Evolutionary conservation across 345 rosid species (phyloP).

Genomic region (rapeseed (Brassica napus)): DNA sequence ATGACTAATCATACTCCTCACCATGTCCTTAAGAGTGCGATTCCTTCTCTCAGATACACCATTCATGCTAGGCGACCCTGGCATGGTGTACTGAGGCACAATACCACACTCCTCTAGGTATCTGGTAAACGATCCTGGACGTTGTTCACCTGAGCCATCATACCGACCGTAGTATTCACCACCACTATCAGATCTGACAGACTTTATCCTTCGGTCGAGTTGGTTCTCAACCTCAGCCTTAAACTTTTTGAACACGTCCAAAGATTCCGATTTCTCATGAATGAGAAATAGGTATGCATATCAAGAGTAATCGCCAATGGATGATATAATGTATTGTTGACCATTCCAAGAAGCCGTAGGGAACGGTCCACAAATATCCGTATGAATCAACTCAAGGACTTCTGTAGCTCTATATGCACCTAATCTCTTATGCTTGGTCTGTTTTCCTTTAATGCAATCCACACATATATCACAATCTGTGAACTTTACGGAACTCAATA

Average conservation of each 20-base stretch:
- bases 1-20: no score
- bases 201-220: not conserved
- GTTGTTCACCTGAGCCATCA: not conserved
- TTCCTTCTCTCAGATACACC: no score
- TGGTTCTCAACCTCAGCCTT: not conserved
- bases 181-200: not conserved
- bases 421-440: not conserved
- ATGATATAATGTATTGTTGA: not conserved
- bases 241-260: not conserved
- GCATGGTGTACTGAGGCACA: no score
- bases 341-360: not conserved
- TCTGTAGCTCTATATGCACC: not conserved
- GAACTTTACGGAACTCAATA: not conserved
- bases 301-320: not conserved
- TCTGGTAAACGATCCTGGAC: no score
- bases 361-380: not conserved
- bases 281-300: not conserved
- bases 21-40: no score
- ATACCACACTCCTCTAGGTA: no score
- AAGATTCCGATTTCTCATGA: not conserved
- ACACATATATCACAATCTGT: not conserved
- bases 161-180: not conserved
- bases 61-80: no score
- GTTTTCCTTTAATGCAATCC: slow-evolving; percentile 10
- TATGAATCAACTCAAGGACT: slow-evolving; percentile 11